Evolutionary conservation across 2,329 filamentous ascomycete species (phyloP).

Genomic region (Ceratocystis ficicola): DNA sequence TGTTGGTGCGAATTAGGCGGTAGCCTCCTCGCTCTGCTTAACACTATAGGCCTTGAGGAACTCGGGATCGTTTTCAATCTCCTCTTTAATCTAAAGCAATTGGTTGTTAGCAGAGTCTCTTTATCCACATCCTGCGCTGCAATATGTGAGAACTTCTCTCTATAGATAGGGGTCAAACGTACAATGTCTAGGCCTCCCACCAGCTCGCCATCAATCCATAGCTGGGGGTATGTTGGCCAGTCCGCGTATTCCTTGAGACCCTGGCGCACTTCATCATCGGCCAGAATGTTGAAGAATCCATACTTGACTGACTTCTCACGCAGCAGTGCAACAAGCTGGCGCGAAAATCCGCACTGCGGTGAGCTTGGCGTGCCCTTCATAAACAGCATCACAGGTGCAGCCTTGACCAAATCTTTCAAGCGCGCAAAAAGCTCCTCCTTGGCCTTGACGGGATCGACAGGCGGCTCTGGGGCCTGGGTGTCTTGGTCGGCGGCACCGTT

Average conservation of each 20-base stretch:
- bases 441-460: slow-evolving; percentile 42
- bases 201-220: slow-evolving; percentile 83
- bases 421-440: slow-evolving; percentile 80
- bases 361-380: slow-evolving; percentile 67
- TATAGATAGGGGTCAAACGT: slow-evolving; percentile 32
- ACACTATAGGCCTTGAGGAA: slow-evolving; percentile 68
- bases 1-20: slow-evolving; percentile 18
- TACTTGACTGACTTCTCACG: slow-evolving; percentile 88
- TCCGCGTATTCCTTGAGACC: slow-evolving; percentile 96
- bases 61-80: slow-evolving; percentile 68
- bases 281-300: slow-evolving; percentile 97
- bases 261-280: slow-evolving; percentile 92
- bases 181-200: slow-evolving; percentile 94
- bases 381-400: slow-evolving; percentile 94
- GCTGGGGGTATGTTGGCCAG: slow-evolving; percentile 93
- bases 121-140: too few species aligned
- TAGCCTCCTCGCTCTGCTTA: slow-evolving; percentile 33
- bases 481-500: slow-evolving; percentile 1
- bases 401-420: slow-evolving; percentile 75
- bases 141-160: too few species aligned
- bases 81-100: slow-evolving; percentile 70
- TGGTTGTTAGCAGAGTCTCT: slow-evolving; percentile 2
- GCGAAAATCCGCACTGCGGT: slow-evolving; percentile 85
- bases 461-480: slow-evolving; percentile 25
- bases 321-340: slow-evolving; percentile 75